Percentiles rank a stretch among this genome's conserved stretches.
These are phyloP conservation scores for Wickerhamiella sorbophila DNA, from an alignment of 805 yeast genomes.

Conservation along the genomic window DNA sequence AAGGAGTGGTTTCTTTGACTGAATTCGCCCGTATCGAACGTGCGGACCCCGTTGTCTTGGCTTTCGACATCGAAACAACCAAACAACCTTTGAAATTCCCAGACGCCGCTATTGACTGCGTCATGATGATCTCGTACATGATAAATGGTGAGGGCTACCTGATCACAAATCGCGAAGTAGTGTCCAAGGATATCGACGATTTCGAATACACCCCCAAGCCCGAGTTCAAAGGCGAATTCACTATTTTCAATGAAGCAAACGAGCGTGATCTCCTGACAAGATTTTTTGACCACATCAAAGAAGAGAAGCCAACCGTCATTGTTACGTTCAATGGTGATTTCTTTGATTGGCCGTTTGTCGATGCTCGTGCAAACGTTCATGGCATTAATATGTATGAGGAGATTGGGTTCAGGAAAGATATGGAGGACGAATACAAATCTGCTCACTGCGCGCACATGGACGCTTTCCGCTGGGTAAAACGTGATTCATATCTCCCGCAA, in stretches of 20 bases:
- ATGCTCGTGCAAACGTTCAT: constrained; percentile 68
- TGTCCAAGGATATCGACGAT: constrained; percentile 88
- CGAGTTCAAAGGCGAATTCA: constrained; percentile 81
- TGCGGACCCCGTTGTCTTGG: constrained; percentile 93
- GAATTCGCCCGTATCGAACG: constrained; percentile 76
- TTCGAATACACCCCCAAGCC: constrained; percentile 97
- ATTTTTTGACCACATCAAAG: constrained; percentile 84
- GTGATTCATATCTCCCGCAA: constrained; percentile 95
- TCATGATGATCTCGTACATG: constrained; percentile 99
- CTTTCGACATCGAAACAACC: constrained; percentile 95
- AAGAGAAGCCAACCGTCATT: constrained; percentile 85
- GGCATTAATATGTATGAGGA: constrained; percentile 81
- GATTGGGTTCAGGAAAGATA: constrained; percentile 88
- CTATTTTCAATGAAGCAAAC: constrained; percentile 78
- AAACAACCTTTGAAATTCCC: constrained; percentile 95
- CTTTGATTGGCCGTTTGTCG: constrained; percentile 98
- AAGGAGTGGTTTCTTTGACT: constrained; percentile 38
- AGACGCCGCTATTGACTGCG: constrained; percentile 74
- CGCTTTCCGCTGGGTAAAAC: constrained; percentile 92
- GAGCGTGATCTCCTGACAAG: constrained; percentile 60
- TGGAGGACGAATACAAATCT: constrained; percentile 87
- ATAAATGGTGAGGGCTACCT: constrained; percentile 93
- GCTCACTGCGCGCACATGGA: constrained; percentile 94
- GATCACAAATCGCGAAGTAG: constrained; percentile 88
- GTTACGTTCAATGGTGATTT: constrained; percentile 98